Evolutionary conservation across 2,329 filamentous ascomycete genomes (phyloP), one percentile per base, ranked within the genome.

Genomic region (Paracamarosporium sp.): DNA sequence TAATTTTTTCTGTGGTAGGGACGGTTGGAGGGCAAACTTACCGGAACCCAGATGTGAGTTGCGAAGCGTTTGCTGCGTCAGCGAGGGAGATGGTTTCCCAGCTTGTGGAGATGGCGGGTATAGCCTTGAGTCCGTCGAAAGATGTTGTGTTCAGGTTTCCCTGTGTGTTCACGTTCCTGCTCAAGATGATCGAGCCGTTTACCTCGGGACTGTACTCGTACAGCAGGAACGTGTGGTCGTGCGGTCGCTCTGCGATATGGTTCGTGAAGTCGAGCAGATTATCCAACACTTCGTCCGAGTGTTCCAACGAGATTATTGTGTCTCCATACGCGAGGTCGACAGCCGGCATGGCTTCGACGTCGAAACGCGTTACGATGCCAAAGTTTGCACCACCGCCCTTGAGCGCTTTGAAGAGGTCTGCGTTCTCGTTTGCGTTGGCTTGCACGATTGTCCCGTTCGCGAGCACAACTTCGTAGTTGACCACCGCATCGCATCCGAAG

Each of bases 351-450:
- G 72, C 72, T 56, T 71, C 60, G 5, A 77, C 44, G 47, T 77
- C 74, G 40, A 78, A 77, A 2, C 71, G 61, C 3, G 76, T 77
- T 12, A 78, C 76, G 25, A 78, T 62, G 5, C 76, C 77, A 51
- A 78, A 78, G 65, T 79, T 78, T 53, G 69, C 72, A 57, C 68
- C 72, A n/a, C 77, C 76, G 2, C 76, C 76, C 55, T 77, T 78
- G 47, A 79, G 57, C 20, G 75, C 76, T 56, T 65, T 65, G 63
- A 68, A 78, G 1, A 79, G 67, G 47, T 79, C 74, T 7, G 60
- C 38, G 52, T 68, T 58, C 59, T 63, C 60, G 59, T 61, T 46
- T 1, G 63, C 55, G 36, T 73, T 78, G 33, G 69, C 77, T 20
- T 78, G 57, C 15, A 74, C 65, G 24, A 78, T 56, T 2, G 65